A percentile compares a stretch with the other conserved stretches of the same genome.
Evolutionary conservation across 1,139 yeast genomes (phyloP).

Genomic region (Yamadazyma siamensis): DNA sequence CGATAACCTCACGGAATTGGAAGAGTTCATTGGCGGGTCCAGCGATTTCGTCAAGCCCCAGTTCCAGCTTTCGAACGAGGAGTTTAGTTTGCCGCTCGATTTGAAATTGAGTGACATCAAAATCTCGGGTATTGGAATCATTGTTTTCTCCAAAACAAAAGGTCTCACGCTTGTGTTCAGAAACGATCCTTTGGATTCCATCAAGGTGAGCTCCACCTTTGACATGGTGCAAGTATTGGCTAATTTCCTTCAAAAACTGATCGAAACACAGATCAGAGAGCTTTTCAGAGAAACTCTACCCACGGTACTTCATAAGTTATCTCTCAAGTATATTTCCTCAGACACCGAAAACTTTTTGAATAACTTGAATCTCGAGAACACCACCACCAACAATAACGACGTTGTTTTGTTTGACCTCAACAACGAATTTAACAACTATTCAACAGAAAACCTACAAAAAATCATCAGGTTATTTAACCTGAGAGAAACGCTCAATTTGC

Average conservation of each 20-base stretch:
- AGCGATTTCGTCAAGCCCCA: slow-evolving; percentile 58
- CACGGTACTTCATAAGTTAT: slow-evolving; percentile 70
- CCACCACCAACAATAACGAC: slow-evolving; percentile 10
- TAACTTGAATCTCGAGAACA: slow-evolving; percentile 18
- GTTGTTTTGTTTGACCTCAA: slow-evolving; percentile 18
- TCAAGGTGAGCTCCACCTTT: slow-evolving; percentile 79
- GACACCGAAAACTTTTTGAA: slow-evolving; percentile 7
- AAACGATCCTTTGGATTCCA: slow-evolving; percentile 82
- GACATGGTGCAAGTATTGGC: slow-evolving; percentile 84
- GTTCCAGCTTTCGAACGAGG: slow-evolving; percentile 63
- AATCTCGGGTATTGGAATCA: slow-evolving; percentile 77
- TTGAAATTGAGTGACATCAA: slow-evolving; percentile 70
- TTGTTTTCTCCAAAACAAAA: slow-evolving; percentile 76
- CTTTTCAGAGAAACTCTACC: slow-evolving; percentile 84
- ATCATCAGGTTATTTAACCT: slow-evolving; percentile 70
- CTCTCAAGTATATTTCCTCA: slow-evolving; percentile 60
- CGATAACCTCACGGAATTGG: slow-evolving; percentile 43
- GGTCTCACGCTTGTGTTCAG: slow-evolving; percentile 85
- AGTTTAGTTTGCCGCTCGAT: slow-evolving; percentile 76
- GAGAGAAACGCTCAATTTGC: slow-evolving; percentile 72
- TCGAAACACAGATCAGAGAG: slow-evolving; percentile 76
- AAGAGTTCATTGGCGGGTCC: slow-evolving; percentile 21
- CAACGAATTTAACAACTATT: slow-evolving; percentile 38
- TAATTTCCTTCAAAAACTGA: slow-evolving; percentile 73
- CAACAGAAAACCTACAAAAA: slow-evolving; percentile 63